Conservation (phyloP, 306 rosid genomes). For the Ormosia semicastrata region DNA sequence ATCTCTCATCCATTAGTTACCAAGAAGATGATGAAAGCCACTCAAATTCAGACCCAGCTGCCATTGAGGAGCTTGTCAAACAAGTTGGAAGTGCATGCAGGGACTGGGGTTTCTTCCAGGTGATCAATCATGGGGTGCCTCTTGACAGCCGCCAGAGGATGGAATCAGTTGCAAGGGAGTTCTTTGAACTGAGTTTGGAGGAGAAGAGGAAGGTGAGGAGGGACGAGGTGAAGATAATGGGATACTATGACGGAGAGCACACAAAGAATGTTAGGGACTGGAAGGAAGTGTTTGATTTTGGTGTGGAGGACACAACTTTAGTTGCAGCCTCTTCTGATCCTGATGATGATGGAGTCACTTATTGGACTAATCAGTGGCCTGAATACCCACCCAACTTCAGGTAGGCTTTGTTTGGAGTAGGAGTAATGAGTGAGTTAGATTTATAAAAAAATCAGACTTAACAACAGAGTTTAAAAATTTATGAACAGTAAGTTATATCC, state of each 20-base stretch:
- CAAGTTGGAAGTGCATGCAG: constrained; percentile 43
- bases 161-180: constrained; percentile 29
- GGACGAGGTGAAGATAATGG: constrained; percentile 27
- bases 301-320: constrained; percentile 28
- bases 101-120: constrained; percentile 64
- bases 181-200: constrained; percentile 49
- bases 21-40: background rate
- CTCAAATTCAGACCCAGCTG: background rate
- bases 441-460: no score
- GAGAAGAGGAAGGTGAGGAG: constrained; percentile 51
- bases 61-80: constrained; percentile 18
- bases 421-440: background rate
- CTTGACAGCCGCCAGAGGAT: constrained; percentile 25
- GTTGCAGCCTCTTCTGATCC: constrained; percentile 35
- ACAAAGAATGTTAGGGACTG: constrained; percentile 70
- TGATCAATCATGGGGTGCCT: constrained; percentile 53
- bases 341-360: constrained; percentile 17
- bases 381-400: constrained; percentile 38
- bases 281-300: constrained; percentile 59
- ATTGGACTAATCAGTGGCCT: constrained; percentile 57
- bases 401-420: constrained; percentile 11
- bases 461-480: no score
- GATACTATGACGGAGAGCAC: constrained; percentile 49
- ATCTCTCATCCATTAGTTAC: constrained; percentile 13
- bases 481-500: no score